Conservation (phyloP, 352 stramenopile genomes). For the Pythium folliculosum region DNA sequence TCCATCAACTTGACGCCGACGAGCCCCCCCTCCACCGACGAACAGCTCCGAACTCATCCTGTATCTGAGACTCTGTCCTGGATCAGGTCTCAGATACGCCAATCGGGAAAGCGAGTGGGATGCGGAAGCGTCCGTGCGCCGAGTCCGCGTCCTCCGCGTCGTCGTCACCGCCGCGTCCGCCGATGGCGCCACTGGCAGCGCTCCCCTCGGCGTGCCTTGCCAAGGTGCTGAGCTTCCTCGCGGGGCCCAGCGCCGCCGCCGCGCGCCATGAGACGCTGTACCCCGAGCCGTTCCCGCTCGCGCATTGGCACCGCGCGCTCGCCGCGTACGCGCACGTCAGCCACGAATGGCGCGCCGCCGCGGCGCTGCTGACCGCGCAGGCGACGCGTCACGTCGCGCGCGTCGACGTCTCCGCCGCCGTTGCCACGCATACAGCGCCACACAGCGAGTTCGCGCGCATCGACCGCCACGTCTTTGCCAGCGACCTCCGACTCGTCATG, state of each 20-base stretch:
- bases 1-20: too few relatives aligned
- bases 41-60: too few relatives aligned
- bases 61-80: too few relatives aligned
- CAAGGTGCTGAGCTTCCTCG: neutral
- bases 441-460: neutral
- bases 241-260: neutral
- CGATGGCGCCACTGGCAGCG: neutral
- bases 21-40: too few relatives aligned
- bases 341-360: slow-evolving; percentile 2
- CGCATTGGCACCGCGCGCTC: slow-evolving; percentile 2
- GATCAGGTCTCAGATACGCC: neutral
- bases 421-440: neutral
- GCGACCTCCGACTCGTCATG: slow-evolving; percentile 16
- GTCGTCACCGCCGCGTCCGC: neutral
- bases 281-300: slow-evolving; percentile 5
- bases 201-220: neutral
- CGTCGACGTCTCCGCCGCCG: slow-evolving; percentile 7
- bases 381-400: slow-evolving; percentile 2
- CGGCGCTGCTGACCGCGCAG: neutral
- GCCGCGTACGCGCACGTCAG: slow-evolving; percentile 1
- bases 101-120: neutral
- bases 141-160: too few relatives aligned
- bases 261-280: neutral
- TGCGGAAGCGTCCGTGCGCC: neutral
- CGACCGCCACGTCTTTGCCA: neutral